phyloP scores from a whole-genome alignment of 257 asterid genomes.

The Linaria vulgaris region DNA sequence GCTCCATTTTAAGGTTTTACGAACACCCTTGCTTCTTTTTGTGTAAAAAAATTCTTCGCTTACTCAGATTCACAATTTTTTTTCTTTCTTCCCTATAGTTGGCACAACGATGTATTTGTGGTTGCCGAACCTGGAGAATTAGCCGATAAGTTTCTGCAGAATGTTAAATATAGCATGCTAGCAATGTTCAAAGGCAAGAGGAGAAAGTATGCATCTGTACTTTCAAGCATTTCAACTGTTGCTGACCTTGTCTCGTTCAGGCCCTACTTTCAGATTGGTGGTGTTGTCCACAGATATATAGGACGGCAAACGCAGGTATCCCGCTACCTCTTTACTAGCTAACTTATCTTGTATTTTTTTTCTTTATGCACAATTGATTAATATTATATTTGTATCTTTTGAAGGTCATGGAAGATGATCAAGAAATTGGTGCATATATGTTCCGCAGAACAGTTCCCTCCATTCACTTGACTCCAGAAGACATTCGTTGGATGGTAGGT shows the following conservation, averaged over 20 bases:
- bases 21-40: slow-evolving; percentile 5
- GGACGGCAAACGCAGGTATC: slow-evolving; percentile 97
- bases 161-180: slow-evolving; percentile 78
- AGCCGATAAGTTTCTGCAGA: slow-evolving; percentile 87
- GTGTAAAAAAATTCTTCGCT: neutral
- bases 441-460: slow-evolving; percentile 98
- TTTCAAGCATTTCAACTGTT: slow-evolving; percentile 69
- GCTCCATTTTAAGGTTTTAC: slow-evolving; percentile 80
- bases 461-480: slow-evolving; percentile 80
- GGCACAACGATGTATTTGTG: slow-evolving; percentile 99
- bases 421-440: slow-evolving; percentile 95
- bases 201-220: slow-evolving; percentile 69
- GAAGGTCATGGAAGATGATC: slow-evolving; percentile 99
- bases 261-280: slow-evolving; percentile 95
- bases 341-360: slow-evolving; percentile 6
- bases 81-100: slow-evolving; percentile 45
- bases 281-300: slow-evolving; percentile 94
- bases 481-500: slow-evolving; percentile 91
- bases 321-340: neutral
- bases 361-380: neutral
- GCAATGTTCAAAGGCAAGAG: slow-evolving; percentile 74
- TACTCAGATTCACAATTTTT: slow-evolving; percentile 24
- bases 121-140: slow-evolving; percentile 99
- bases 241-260: slow-evolving; percentile 81
- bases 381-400: slow-evolving; percentile 8